Base-by-base conservation (phyloP, 192 early-diverging fungal genomes). In the Diversispora eburnea region DNA sequence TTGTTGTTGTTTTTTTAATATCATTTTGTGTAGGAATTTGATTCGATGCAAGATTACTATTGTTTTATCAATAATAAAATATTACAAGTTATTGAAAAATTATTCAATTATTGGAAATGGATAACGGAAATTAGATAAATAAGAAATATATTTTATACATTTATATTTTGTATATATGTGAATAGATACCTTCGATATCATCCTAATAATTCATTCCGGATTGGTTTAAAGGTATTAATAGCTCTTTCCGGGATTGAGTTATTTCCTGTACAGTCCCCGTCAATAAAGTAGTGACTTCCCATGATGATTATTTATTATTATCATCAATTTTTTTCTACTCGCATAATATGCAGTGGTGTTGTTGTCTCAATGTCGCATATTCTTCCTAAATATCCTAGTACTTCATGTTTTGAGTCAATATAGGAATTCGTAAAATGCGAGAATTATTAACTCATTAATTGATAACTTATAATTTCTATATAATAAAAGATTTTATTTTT, bases 161-260 rank as follows among this genome's bases (percentile, higher is more conserved):
- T 3, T 48, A 48, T 8, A 8, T 10, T 48, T 8, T 48, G 19
- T 6, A 48, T n/a, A n/a, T n/a, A n/a, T n/a, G n/a, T n/a, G n/a
- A n/a, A 0, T 4, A 54, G 5, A 48, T 63, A 73, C 72, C 72
- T 73, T 73, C 72, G 72, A 73, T 73, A 73, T 60, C 72, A 73
- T 8, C 72, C 72, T 41, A 73, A 15, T 39, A 73, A 54, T n/a
- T 48, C 15, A 19, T 20, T 39, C 12, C 60, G 47, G 8, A 63
- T 59, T 7, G 25, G 17, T 3, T 10, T 15, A 5, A 73, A 73
- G 12, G 33, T 48, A 47, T 73, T 39, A n/a, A 73, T 42, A 0
- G 71, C 71, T 7, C 51, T 12, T 33, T 57, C 22, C 19, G 25
- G 15, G 71, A 42, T 39, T 39, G n/a, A 33, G 22, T 15, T 5